A percentile compares a stretch with the other conserved stretches of the same genome.
phyloP scores from a whole-genome alignment of 208 protist species.

The Porcisia hertigi region DNA sequence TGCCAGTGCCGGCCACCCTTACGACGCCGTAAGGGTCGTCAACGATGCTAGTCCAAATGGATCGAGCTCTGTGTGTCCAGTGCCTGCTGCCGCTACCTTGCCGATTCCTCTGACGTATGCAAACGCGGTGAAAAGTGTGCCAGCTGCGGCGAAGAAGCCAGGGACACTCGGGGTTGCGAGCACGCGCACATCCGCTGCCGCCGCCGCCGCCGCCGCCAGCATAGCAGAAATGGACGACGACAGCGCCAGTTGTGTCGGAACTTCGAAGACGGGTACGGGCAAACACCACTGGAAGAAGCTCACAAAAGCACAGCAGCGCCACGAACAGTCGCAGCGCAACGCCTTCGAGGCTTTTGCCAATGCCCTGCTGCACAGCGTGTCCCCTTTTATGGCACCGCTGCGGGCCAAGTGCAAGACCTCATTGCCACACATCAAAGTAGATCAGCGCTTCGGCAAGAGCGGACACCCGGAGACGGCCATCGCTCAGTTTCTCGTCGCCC shows the following conservation, averaged over 20 bases:
- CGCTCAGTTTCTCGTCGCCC: constrained; percentile 85
- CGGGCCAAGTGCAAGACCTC: constrained; percentile 71
- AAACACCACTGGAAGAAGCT: constrained; percentile 88
- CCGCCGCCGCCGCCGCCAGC: constrained; percentile 14
- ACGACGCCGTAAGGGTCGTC: background rate
- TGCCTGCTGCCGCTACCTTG: constrained; percentile 17
- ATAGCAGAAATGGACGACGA: constrained; percentile 22
- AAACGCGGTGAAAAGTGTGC: constrained; percentile 37
- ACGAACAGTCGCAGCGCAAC: constrained; percentile 84
- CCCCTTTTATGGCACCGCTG: constrained; percentile 86
- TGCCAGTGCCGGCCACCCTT: background rate
- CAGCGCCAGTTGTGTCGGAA: constrained; percentile 16
- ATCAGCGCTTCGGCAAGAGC: constrained; percentile 87
- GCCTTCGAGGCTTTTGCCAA: constrained; percentile 89
- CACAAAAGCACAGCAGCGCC: constrained; percentile 78
- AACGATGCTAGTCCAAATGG: background rate
- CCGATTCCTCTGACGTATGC: constrained; percentile 34
- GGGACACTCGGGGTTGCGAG: constrained; percentile 30
- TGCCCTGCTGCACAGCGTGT: constrained; percentile 82
- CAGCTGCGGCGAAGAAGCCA: constrained; percentile 25
- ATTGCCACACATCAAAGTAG: constrained; percentile 87
- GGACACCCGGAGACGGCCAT: constrained; percentile 86
- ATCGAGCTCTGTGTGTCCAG: background rate
- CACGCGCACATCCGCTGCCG: constrained; percentile 11
- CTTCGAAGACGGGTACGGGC: constrained; percentile 44